Conservation (phyloP, 257 asterid genomes). For the Nicotiana tabacum region DNA sequence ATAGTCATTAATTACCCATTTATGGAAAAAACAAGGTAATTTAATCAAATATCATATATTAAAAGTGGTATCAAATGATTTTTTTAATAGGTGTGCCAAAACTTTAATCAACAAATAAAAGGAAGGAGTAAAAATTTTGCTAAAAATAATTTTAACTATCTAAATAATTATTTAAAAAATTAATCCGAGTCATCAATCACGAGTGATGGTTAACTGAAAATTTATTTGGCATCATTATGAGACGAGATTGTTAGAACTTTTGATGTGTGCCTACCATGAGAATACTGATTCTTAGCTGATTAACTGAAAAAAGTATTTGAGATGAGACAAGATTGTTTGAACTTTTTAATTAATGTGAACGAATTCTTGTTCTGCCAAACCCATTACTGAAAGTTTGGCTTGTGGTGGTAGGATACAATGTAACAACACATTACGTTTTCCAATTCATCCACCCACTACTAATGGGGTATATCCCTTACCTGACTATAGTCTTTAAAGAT, state of each 20-base stretch:
- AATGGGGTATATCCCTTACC: neutral
- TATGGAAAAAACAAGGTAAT: neutral
- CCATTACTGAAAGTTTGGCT: conserved; percentile 13
- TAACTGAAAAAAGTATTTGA: neutral
- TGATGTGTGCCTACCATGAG: conserved; percentile 1
- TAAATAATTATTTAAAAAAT: neutral
- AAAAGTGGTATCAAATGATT: neutral
- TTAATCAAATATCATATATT: neutral
- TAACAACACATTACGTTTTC: neutral
- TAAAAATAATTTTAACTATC: neutral
- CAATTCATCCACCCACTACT: conserved; percentile 22
- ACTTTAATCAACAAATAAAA: neutral
- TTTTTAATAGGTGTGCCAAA: neutral
- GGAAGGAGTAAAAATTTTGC: neutral
- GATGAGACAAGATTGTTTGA: neutral
- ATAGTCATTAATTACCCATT: neutral
- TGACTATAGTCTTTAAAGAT: conserved; percentile 3
- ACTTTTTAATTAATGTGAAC: neutral
- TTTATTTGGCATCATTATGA: neutral
- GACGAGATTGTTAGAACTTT: neutral
- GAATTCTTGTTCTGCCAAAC: conserved; percentile 13
- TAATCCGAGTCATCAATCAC: neutral
- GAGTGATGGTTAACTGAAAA: neutral
- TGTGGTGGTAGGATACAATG: conserved; percentile 12
- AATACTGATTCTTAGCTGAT: neutral